Evolutionary conservation across 192 early-diverging fungal genomes (phyloP), one percentile per base, ranked within the genome.

Genomic region (Funneliformis geosporum): DNA sequence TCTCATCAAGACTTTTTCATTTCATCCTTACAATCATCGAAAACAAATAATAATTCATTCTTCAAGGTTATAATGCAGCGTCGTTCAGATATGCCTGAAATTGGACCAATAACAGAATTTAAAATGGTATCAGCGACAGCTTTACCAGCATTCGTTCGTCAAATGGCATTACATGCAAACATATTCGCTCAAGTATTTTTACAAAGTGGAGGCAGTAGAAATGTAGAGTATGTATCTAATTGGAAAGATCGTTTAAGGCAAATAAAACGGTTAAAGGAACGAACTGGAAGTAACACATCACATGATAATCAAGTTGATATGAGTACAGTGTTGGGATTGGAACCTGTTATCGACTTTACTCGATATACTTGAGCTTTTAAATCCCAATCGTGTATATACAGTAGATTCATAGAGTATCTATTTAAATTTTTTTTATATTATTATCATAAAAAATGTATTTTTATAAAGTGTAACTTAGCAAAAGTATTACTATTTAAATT

Each of bases 181-280:
- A 92, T 97, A 69, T 92, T 97, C 82, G 92, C 96, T 46, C 93
- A 98, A 77, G 92, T 97, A 8, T 96, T 93, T 73, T 83, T 87
- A 27, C 90, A 92, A 80, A 91, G 88, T 79, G 86, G 89, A n/a
- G 87, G 86, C 47, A 86, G 80, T 44, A 87, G 90, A 62, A 81
- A 85, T 43, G 88, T 85, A 5, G 92, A 93, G 77, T 96, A 94
- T 83, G 89, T 93, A n/a, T 94, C 94, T 33, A 96, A 96, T 78
- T 96, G 94, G 90, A 86, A 90, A 55, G 94, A 95, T 72, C 88
- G 98, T n/a, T 80, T 99, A 80, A 89, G 92, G 61, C 95, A 96
- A 78, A 96, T 99, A 84, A 96, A 95, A 83, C 88, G 93, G 55
- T 88, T 98, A 27, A 89, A 88, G 42, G 89, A 90, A 60, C 80